Percentiles rank a stretch among this genome's conserved stretches.
Evolutionary conservation across 2,329 filamentous ascomycete genomes (phyloP).

Genomic region (Phaeoacremonium minimum): DNA sequence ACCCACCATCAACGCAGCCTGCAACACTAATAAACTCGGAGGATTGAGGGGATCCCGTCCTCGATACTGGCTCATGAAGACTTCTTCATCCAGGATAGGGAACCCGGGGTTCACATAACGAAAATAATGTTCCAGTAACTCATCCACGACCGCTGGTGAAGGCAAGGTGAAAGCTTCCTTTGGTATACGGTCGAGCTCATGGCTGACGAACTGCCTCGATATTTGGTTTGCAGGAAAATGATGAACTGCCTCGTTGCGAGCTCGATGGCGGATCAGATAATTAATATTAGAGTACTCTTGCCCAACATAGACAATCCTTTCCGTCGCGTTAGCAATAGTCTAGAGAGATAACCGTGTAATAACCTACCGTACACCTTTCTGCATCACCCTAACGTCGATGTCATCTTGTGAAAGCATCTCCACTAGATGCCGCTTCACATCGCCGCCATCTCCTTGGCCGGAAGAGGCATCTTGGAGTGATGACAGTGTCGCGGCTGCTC

Average conservation of each 20-base stretch:
- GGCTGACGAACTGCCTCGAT: neutral
- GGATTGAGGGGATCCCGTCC: neutral
- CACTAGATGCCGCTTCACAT: neutral
- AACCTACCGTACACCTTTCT: no score
- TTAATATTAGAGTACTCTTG: neutral
- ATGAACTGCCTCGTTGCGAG: neutral
- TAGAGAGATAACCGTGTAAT: no score
- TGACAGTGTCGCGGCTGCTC: neutral
- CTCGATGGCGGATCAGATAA: neutral
- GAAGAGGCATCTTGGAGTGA: neutral
- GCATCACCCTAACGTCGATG: neutral
- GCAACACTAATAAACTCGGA: neutral
- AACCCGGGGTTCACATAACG: neutral
- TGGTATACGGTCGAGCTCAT: neutral
- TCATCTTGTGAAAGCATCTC: neutral
- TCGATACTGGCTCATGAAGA: neutral
- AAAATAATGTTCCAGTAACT: neutral
- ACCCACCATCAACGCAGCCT: neutral
- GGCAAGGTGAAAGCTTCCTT: neutral
- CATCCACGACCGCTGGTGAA: neutral
- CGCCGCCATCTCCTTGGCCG: no score
- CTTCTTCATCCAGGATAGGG: neutral
- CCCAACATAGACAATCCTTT: neutral
- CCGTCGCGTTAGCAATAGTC: neutral
- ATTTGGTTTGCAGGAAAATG: neutral